Conservation (phyloP, 2,329 filamentous ascomycete species). For the Penicillium frequentans region DNA sequence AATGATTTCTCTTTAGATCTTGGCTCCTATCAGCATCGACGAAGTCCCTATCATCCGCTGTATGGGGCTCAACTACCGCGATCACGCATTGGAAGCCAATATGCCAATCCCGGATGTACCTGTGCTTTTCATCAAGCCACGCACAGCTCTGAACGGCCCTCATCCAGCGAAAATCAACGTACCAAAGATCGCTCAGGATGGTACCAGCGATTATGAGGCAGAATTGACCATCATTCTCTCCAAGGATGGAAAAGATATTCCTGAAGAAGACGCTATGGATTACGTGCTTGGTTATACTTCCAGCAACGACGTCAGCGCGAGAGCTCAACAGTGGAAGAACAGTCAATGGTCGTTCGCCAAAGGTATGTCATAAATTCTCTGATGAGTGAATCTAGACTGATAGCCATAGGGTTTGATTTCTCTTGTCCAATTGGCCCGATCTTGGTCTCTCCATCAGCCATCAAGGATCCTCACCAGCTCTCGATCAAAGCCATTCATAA, state of each 20-base stretch:
- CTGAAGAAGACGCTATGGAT: background rate
- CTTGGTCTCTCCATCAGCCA: background rate
- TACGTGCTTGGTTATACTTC: background rate
- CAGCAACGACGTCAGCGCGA: background rate
- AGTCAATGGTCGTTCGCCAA: background rate
- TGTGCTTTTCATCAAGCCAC: background rate
- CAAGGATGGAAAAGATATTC: background rate
- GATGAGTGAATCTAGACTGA: background rate
- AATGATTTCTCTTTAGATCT: background rate
- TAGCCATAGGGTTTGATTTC: background rate
- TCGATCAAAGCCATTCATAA: constrained; percentile 42
- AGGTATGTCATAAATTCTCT: background rate
- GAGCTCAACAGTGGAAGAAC: background rate
- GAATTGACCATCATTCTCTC: background rate
- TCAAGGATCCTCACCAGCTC: background rate
- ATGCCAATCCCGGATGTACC: background rate
- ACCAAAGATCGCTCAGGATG: background rate
- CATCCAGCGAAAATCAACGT: background rate
- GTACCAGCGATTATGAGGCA: background rate
- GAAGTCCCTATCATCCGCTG: background rate
- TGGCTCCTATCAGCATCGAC: background rate
- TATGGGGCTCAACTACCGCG: background rate
- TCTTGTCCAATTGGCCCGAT: background rate
- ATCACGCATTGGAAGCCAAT: background rate
- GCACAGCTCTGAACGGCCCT: background rate